phyloP scores from a whole-genome alignment of 2,329 filamentous ascomycete genomes.

The Blumeriella jaapii region DNA sequence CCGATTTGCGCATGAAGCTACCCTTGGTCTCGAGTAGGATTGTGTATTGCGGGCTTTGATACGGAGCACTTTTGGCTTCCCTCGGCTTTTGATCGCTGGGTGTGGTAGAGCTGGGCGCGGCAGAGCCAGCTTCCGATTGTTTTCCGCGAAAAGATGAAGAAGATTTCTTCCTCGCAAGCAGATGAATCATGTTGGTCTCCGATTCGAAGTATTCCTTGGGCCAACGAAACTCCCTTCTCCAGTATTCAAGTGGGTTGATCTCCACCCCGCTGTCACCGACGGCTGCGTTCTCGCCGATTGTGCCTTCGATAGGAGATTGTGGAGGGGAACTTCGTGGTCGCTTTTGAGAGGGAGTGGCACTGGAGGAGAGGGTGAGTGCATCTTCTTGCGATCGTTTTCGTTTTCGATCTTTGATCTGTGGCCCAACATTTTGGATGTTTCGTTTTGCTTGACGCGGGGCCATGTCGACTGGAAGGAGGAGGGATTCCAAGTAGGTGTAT shows the following conservation, averaged over 20 bases:
- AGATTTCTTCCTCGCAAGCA: constrained; percentile 27
- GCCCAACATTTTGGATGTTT: constrained; percentile 16
- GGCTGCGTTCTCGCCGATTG: constrained; percentile 10
- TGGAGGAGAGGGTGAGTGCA: constrained; percentile 2
- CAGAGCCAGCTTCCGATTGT: constrained; percentile 21
- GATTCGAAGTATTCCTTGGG: constrained; percentile 23
- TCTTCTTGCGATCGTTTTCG: constrained; percentile 16
- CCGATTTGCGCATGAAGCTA: constrained; percentile 30
- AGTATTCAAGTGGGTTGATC: constrained; percentile 23
- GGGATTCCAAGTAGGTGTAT: constrained; percentile 14
- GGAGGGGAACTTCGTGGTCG: constrained; percentile 10
- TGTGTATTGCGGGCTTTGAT: constrained; percentile 29
- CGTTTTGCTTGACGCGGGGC: constrained; percentile 16
- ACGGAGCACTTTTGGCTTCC: constrained; percentile 30
- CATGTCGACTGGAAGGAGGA: constrained; percentile 17
- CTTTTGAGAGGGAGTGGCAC: constrained; percentile 14
- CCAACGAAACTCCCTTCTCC: constrained; percentile 19
- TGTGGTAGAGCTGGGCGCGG: constrained; percentile 27
- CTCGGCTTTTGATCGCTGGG: constrained; percentile 31
- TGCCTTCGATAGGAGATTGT: constrained; percentile 9
- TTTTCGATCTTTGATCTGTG: constrained; percentile 14
- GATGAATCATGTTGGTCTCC: constrained; percentile 12
- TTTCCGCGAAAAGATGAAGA: constrained; percentile 26
- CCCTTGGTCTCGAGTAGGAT: constrained; percentile 30
- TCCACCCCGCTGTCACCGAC: constrained; percentile 10